phyloP scores from a whole-genome alignment of 2,329 filamentous ascomycete species.

The Xylariaceae sp. region DNA sequence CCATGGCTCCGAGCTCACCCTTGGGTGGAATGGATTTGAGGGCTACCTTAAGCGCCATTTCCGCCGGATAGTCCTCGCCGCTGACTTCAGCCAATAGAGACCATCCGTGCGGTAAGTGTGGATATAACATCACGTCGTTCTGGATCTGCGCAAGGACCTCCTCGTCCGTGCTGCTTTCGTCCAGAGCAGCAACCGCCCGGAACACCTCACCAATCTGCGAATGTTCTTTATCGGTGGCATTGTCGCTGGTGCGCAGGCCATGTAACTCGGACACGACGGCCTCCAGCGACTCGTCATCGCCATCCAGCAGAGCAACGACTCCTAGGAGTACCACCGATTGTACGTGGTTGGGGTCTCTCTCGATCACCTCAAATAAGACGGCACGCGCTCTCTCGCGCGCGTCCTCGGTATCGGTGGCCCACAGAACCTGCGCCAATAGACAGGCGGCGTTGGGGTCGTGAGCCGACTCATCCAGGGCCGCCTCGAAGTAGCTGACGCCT shows the following conservation, averaged over 20 bases:
- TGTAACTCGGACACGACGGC: constrained; percentile 78
- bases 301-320: constrained; percentile 75
- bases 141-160: constrained; percentile 62
- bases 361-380: constrained; percentile 75
- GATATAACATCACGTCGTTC: constrained; percentile 74
- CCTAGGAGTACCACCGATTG: constrained; percentile 77
- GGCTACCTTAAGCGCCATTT: constrained; percentile 81
- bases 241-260: constrained; percentile 62
- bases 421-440: constrained; percentile 83
- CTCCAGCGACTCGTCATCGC: constrained; percentile 72
- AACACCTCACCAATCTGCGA: constrained; percentile 69
- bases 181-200: constrained; percentile 64
- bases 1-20: constrained; percentile 62
- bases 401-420: constrained; percentile 76
- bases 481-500: constrained; percentile 74
- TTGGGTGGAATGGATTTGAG: constrained; percentile 67
- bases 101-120: constrained; percentile 78
- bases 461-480: constrained; percentile 71
- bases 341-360: constrained; percentile 68
- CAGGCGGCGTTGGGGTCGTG: constrained; percentile 80
- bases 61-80: constrained; percentile 53
- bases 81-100: constrained; percentile 61
- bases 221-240: constrained; percentile 60
- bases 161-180: constrained; percentile 45
- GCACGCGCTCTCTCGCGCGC: constrained; percentile 73